A percentile compares a stretch with the other conserved stretches of the same genome.
These are phyloP conservation scores for Oenanthe javanica DNA, from an alignment of 140 eudicot species.

Conservation along the genomic window DNA sequence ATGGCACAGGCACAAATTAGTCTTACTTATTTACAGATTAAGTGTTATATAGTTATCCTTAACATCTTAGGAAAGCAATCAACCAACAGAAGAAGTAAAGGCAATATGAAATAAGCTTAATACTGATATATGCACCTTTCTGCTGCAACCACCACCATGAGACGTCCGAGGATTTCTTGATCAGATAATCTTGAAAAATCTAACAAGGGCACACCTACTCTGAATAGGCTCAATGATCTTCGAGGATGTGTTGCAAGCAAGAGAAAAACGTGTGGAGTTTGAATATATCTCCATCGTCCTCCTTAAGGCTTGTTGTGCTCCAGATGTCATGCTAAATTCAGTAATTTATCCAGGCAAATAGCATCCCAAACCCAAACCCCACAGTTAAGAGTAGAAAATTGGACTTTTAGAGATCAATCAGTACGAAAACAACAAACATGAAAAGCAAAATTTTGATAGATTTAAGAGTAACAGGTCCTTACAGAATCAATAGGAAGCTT, in stretches of 20 bases:
- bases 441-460: not conserved
- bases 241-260: conserved; percentile 95
- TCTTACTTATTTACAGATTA: conserved; percentile 1
- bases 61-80: not conserved
- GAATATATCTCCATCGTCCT: conserved; percentile 98
- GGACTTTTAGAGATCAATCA: not conserved
- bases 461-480: not conserved
- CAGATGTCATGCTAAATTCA: conserved; percentile 81
- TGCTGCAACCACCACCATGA: conserved; percentile 78
- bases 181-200: conserved; percentile 82
- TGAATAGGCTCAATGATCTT: conserved; percentile 97
- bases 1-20: conserved; percentile 9
- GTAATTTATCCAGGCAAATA: conserved; percentile 3
- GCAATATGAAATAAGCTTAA: not conserved
- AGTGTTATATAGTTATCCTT: not conserved
- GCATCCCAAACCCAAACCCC: not conserved
- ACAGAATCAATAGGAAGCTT: too few species aligned
- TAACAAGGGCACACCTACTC: conserved; percentile 99
- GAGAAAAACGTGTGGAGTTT: conserved; percentile 94
- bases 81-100: not conserved
- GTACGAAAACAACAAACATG: not conserved
- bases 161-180: conserved; percentile 94
- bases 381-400: not conserved
- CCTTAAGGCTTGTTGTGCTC: conserved; percentile 98
- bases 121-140: conserved; percentile 45